These are phyloP conservation scores for Chaetothyriales sp. DNA, from an alignment of 2,329 filamentous ascomycete species.

Conservation along the genomic window DNA sequence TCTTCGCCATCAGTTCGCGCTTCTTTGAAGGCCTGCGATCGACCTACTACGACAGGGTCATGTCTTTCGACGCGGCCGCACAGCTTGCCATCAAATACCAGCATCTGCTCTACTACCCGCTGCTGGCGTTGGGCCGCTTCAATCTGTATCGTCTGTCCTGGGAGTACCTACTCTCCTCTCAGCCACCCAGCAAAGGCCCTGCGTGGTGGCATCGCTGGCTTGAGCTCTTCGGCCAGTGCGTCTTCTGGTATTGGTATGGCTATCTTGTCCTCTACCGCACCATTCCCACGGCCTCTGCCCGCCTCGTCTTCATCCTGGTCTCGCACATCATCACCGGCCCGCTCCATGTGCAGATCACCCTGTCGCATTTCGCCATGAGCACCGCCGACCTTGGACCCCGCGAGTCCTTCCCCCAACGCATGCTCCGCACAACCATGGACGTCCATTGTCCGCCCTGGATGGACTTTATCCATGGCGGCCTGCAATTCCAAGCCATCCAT, in stretches of 20 bases:
- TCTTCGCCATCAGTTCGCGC: conserved; percentile 75
- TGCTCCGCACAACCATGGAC: conserved; percentile 89
- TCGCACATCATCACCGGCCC: conserved; percentile 71
- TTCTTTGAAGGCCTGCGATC: conserved; percentile 61
- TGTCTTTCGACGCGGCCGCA: conserved; percentile 64
- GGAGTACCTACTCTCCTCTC: conserved; percentile 57
- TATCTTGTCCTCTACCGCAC: conserved; percentile 64
- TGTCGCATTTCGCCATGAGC: conserved; percentile 89
- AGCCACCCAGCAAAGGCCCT: conserved; percentile 59
- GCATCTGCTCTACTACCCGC: conserved; percentile 67
- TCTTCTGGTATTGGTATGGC: conserved; percentile 81
- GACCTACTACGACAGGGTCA: conserved; percentile 69
- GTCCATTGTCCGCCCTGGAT: conserved; percentile 79
- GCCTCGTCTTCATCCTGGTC: conserved; percentile 62
- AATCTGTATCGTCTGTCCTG: conserved; percentile 76
- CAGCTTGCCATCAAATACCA: conserved; percentile 60
- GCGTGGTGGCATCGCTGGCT: conserved; percentile 74
- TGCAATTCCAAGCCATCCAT: conserved; percentile 83
- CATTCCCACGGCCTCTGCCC: conserved; percentile 55
- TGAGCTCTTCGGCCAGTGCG: conserved; percentile 60
- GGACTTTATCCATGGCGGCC: conserved; percentile 75
- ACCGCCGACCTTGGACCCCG: conserved; percentile 70
- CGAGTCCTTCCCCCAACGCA: conserved; percentile 80
- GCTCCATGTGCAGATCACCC: conserved; percentile 76
- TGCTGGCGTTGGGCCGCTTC: conserved; percentile 70